A percentile compares a stretch with the other conserved stretches of the same genome.
Conservation (phyloP, 2,329 filamentous ascomycete genomes). For the Fusarium dlaminii region DNA sequence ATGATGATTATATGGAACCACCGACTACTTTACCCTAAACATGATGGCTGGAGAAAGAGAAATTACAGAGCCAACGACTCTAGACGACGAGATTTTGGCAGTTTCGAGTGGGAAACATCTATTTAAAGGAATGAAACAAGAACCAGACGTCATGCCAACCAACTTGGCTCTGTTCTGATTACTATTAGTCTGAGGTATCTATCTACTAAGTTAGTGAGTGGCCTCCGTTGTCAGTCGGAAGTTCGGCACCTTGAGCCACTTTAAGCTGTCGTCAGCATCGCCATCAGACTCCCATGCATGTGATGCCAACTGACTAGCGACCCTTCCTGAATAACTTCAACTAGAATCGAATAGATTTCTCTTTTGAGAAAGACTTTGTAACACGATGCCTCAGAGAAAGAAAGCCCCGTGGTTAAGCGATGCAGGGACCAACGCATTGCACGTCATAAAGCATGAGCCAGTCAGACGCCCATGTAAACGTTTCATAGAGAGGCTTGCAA, state of each 20-base stretch:
- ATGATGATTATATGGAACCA: background rate
- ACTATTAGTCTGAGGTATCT: too few relatives aligned
- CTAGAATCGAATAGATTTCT: background rate
- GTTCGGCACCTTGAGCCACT: conserved; percentile 22
- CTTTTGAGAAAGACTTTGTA: background rate
- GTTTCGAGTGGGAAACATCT: background rate
- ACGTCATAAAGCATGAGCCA: conserved; percentile 2
- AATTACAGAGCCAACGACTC: background rate
- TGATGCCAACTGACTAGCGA: background rate
- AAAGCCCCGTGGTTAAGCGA: background rate
- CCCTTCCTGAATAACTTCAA: background rate
- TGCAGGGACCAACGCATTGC: conserved; percentile 3
- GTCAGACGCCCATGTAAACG: background rate
- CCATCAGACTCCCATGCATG: background rate
- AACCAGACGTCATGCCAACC: background rate
- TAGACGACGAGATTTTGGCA: background rate
- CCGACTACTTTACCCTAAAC: background rate
- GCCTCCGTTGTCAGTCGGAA: conserved; percentile 14
- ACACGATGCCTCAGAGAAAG: background rate
- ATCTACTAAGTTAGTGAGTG: background rate
- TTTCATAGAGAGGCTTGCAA: background rate
- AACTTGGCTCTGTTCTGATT: background rate
- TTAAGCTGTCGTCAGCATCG: conserved; percentile 24
- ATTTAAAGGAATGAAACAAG: background rate
- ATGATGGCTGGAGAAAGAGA: background rate